Evolutionary conservation across 768 basidiomycete genomes (phyloP).

Genomic region (Leccinellum luteum): DNA sequence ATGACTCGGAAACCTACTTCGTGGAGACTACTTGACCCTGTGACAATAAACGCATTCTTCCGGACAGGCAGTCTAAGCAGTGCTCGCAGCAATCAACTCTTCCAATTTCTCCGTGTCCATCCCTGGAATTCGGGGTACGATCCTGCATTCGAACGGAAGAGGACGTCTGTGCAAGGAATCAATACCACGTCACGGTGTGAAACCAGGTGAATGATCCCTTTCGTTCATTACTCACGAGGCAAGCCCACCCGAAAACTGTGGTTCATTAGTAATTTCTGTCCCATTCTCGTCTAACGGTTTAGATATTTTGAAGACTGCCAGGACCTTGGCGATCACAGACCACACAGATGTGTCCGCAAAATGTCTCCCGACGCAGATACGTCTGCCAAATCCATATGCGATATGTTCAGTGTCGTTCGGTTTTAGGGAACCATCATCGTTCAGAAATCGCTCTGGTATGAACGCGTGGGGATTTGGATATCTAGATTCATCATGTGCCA

Average conservation of each 20-base stretch:
- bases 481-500: neutral
- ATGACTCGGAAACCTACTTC: too few species aligned
- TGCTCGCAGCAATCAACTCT: neutral
- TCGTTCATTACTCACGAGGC: neutral
- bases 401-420: neutral
- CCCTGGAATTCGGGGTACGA: neutral
- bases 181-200: neutral
- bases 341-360: neutral
- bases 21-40: too few species aligned
- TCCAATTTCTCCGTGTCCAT: neutral
- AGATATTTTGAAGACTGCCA: neutral
- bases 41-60: too few species aligned
- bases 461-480: neutral
- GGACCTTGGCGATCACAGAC: neutral
- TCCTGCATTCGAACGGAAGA: neutral
- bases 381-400: neutral
- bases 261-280: neutral
- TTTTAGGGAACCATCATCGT: neutral
- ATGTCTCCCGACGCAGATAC: neutral
- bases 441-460: neutral
- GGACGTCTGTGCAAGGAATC: neutral
- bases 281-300: neutral
- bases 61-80: too few species aligned
- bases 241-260: neutral
- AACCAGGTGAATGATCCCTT: neutral